Conservation (phyloP, 306 rosid genomes). For the Pyrus betulifolia region DNA sequence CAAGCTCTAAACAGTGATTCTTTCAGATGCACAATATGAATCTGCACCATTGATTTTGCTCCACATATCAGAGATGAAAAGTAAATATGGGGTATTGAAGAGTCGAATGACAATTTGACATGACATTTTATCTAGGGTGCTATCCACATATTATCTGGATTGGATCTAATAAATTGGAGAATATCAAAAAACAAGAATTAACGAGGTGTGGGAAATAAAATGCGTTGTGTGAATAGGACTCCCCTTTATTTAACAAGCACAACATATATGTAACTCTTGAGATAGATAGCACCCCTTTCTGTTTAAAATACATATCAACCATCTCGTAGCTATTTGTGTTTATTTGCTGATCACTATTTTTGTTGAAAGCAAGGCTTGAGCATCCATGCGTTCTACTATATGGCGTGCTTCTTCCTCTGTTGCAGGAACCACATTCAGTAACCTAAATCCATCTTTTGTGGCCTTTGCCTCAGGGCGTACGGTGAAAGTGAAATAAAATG, state of each 20-base stretch:
- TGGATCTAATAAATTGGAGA: too few relatives aligned
- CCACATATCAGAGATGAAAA: neutral
- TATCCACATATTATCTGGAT: too few relatives aligned
- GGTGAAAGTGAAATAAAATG: conserved; percentile 80
- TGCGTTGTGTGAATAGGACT: fast-evolving
- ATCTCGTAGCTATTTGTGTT: neutral
- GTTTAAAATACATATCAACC: neutral
- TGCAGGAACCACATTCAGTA: conserved; percentile 79
- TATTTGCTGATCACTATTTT: neutral
- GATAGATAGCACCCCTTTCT: neutral
- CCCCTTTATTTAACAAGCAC: neutral
- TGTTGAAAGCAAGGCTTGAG: conserved; percentile 42
- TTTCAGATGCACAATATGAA: neutral
- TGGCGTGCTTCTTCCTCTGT: conserved; percentile 92
- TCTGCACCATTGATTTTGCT: neutral
- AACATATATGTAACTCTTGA: neutral
- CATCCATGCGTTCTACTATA: conserved; percentile 73
- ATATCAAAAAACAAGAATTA: too few relatives aligned
- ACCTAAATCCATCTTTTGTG: conserved; percentile 38
- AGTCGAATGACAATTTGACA: too few relatives aligned
- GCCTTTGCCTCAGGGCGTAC: conserved; percentile 78
- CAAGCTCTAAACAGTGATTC: neutral
- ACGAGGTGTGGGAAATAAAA: too few relatives aligned
- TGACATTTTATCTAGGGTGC: too few relatives aligned
- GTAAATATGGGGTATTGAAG: neutral